phyloP scores from a whole-genome alignment of 1,139 yeast species.

The Scheffersomyces stambukii region DNA sequence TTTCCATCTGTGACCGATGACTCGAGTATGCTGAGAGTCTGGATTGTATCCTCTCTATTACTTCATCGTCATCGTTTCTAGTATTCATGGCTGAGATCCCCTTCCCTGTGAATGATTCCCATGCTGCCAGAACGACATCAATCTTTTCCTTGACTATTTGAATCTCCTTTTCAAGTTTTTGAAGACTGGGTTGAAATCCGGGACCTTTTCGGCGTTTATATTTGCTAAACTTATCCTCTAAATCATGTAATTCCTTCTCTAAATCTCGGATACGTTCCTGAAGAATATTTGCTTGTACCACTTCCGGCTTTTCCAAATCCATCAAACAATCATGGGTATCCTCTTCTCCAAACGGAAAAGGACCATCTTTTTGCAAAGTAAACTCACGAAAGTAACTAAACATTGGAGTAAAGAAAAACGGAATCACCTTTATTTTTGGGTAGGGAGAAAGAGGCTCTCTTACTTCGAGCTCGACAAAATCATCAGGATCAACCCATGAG shows the following conservation, averaged over 20 bases:
- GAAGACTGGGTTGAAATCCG: constrained; percentile 21
- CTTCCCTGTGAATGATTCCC: constrained; percentile 16
- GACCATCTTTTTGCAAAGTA: constrained; percentile 44
- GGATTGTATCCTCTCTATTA: constrained; percentile 9
- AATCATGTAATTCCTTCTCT: constrained; percentile 38
- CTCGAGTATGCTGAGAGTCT: constrained; percentile 25
- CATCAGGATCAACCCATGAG: constrained; percentile 78
- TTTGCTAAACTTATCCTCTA: constrained; percentile 25
- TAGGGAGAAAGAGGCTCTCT: constrained; percentile 41
- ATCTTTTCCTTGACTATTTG: constrained; percentile 22
- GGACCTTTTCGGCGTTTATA: constrained; percentile 12
- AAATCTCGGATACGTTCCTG: constrained; percentile 37
- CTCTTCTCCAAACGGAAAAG: constrained; percentile 67
- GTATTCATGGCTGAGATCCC: constrained; percentile 3
- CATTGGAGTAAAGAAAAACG: constrained; percentile 70
- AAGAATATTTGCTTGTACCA: constrained; percentile 45
- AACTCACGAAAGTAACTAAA: constrained; percentile 70
- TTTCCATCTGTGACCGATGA: constrained; percentile 23
- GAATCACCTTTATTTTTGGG: constrained; percentile 57
- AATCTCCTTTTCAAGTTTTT: constrained; percentile 20
- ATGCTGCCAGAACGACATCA: constrained; percentile 19
- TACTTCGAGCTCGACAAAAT: constrained; percentile 70
- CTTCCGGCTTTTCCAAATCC: constrained; percentile 53
- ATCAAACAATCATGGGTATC: constrained; percentile 65
- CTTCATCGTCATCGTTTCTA: constrained; percentile 6